Base-by-base conservation (phyloP, 352 stramenopile species). In the Phytophthora palmivora region DNA sequence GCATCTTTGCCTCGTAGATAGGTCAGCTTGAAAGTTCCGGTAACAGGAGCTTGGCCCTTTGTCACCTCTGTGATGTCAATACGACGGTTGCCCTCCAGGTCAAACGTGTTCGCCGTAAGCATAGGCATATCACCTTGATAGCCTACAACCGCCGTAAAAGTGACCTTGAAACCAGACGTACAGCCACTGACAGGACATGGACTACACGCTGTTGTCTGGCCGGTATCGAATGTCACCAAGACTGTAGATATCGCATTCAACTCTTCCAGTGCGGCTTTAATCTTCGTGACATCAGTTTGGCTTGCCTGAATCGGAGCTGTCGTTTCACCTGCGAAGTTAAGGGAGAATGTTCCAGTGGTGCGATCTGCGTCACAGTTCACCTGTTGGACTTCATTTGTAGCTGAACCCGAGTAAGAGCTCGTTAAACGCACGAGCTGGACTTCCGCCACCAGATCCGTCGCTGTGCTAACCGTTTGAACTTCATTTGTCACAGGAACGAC, bases 321-420 rank as follows among this genome's bases (percentile, higher is more conserved):
- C 14, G 82, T 97, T 43, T 96, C 82, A 4, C 90, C 93, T n/a
- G 82, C 38, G 26, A 98, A 97, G 2, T 45, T 75, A 3, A 97
- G 61, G 0, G 78, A 77, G 67, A 99, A 99, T 19, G 74, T 85
- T 5, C 96, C 96, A 0, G 54, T 74, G 3, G 49, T 82, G 38
- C 80, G 92, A 30, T 72, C 83, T 8, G 92, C 94, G 64, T 99
- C 96, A 58, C 97, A 99, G 5, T 72, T 82, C 34, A 99, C 82
- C 21, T 80, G 67, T 72, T 99, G 96, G 3, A 97, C 72, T 76
- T 99, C 95, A 19, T 62, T 83, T 6, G 56, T 54, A 6, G 68
- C 28, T 19, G 77, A 56, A 10, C 86, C 82, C 14, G 47, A 54
- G 60, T 93, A 97, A 9, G 75, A 89, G 11, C 81, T 92, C 4